Evolutionary conservation across 2,329 filamentous ascomycete species (phyloP).

Genomic region (Fusarium nurragi): DNA sequence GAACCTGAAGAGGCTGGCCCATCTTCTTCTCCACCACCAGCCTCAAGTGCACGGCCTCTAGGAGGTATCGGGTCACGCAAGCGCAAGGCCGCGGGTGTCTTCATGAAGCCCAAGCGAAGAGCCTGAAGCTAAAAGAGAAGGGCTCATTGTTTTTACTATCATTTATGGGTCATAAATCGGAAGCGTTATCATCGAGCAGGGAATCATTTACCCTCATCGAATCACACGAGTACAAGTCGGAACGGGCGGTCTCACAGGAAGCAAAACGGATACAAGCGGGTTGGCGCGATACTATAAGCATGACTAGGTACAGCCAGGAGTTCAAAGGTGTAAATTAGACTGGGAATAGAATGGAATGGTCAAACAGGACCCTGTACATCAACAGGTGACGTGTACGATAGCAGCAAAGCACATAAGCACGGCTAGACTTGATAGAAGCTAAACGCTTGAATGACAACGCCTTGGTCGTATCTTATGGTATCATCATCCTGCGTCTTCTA

Average conservation of each 20-base stretch:
- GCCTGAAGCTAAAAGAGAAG: not conserved
- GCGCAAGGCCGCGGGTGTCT: conserved; percentile 59
- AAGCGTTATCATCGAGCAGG: not conserved
- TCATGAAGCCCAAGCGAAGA: conserved; percentile 58
- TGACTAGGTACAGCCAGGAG: not conserved
- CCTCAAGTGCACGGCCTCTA: conserved; percentile 8
- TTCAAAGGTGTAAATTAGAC: not conserved
- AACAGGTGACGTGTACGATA: not conserved
- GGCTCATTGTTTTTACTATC: not conserved
- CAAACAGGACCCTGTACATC: not conserved
- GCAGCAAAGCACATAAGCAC: not conserved
- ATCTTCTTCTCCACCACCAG: conserved; percentile 38
- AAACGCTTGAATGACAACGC: conserved; percentile 10
- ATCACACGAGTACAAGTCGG: conserved; percentile 6
- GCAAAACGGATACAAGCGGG: conserved; percentile 1
- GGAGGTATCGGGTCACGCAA: conserved; percentile 46
- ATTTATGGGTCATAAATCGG: not conserved
- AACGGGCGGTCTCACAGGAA: not conserved
- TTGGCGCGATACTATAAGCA: not conserved
- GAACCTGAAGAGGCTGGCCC: conserved; percentile 10
- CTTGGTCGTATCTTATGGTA: conserved; percentile 17
- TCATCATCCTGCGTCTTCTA: conserved; percentile 7
- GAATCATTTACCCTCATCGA: not conserved
- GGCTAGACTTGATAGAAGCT: conserved; percentile 13
- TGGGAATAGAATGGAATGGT: conserved; percentile 5